Conservation (phyloP, 23 red algal species). For the Gracilaria domingensis region DNA sequence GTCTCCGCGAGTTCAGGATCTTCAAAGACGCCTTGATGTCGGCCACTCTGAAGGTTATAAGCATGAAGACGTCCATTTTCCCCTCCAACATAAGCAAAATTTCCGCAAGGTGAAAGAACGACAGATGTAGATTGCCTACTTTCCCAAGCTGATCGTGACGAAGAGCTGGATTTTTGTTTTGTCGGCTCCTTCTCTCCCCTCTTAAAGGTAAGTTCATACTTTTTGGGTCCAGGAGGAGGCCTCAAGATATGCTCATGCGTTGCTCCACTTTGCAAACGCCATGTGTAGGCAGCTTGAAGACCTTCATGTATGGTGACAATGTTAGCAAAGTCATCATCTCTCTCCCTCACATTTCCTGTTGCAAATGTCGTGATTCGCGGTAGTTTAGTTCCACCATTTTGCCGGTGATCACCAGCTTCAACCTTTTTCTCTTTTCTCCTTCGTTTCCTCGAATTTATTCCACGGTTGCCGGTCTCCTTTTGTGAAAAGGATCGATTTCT, state of each 20-base stretch:
- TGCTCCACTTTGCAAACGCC: slow-evolving; percentile 77
- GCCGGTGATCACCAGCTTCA: slow-evolving; percentile 48
- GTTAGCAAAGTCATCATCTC: slow-evolving; percentile 91
- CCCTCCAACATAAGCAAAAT: slow-evolving; percentile 82
- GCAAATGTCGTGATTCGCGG: slow-evolving; percentile 79
- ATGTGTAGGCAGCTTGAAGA: slow-evolving; percentile 74
- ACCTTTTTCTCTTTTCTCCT: slow-evolving; percentile 42
- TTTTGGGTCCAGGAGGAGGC: slow-evolving; percentile 8
- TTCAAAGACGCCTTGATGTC: slow-evolving; percentile 66
- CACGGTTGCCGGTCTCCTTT: slow-evolving; percentile 17
- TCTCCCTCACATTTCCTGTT: slow-evolving; percentile 34
- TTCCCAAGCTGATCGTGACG: neutral
- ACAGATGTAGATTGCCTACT: slow-evolving; percentile 45
- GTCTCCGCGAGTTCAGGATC: slow-evolving; percentile 7
- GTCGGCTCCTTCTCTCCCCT: slow-evolving; percentile 37
- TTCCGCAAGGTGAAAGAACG: slow-evolving; percentile 84
- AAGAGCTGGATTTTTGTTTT: neutral
- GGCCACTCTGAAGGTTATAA: slow-evolving; percentile 93
- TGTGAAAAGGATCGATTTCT: slow-evolving; percentile 84
- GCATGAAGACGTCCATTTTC: slow-evolving; percentile 75
- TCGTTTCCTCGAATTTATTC: slow-evolving; percentile 32
- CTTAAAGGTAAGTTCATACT: slow-evolving; percentile 46
- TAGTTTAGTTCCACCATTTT: slow-evolving; percentile 24
- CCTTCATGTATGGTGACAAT: slow-evolving; percentile 86
- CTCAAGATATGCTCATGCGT: slow-evolving; percentile 65